A percentile compares a stretch with the other conserved stretches of the same genome.
Conservation (phyloP, 2,329 filamentous ascomycete species). For the Teratosphaeria pseudoeucalypti region DNA sequence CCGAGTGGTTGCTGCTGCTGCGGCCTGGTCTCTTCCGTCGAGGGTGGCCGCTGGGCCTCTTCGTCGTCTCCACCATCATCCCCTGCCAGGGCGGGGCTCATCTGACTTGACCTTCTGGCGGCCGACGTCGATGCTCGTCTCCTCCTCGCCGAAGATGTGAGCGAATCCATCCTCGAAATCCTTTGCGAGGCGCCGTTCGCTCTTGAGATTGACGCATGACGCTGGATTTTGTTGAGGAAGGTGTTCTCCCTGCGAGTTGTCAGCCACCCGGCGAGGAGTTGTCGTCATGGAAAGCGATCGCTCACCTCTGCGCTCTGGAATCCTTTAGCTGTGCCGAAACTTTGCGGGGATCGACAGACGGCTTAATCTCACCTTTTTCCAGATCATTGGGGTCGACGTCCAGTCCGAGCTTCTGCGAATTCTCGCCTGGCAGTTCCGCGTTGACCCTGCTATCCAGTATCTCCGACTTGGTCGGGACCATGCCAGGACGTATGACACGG, state of each 20-base stretch:
- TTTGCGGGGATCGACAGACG: constrained; percentile 28
- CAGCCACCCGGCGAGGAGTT: background rate
- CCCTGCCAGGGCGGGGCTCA: constrained; percentile 21
- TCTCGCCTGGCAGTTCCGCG: constrained; percentile 14
- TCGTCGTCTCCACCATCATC: constrained; percentile 10
- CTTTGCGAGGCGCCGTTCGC: constrained; percentile 6
- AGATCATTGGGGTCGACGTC: constrained; percentile 34
- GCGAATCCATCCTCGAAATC: constrained; percentile 14
- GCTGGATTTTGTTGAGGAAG: constrained; percentile 13
- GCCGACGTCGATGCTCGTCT: constrained; percentile 3
- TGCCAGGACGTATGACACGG: constrained; percentile 43
- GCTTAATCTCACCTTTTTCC: constrained; percentile 33
- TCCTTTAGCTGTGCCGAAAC: constrained; percentile 38
- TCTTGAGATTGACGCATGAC: constrained; percentile 8
- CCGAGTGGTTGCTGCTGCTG: background rate
- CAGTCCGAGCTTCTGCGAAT: constrained; percentile 21
- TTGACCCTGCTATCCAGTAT: constrained; percentile 24
- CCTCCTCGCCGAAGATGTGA: constrained; percentile 10
- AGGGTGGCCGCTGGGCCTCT: constrained; percentile 1
- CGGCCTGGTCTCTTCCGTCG: background rate
- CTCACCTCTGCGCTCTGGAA: constrained; percentile 28
- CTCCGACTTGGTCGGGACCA: constrained; percentile 35
- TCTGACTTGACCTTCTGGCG: constrained; percentile 3
- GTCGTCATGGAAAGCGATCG: background rate
- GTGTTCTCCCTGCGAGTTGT: constrained; percentile 11